phyloP scores from a whole-genome alignment of 129 eudicot species.

The Lonicera japonica region DNA sequence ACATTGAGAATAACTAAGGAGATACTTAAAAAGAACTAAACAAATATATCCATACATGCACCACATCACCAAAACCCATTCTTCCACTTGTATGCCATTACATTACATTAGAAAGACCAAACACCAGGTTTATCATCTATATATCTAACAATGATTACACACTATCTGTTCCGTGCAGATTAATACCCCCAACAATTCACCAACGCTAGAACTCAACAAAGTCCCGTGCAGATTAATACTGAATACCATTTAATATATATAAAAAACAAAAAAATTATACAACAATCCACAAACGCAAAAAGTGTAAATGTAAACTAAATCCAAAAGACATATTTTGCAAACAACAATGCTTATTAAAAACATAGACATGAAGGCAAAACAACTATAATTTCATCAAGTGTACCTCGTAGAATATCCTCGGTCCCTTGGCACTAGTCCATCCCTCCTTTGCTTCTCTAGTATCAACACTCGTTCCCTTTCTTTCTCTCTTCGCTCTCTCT shows the following conservation, averaged over 20 bases:
- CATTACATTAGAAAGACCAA: too few relatives aligned
- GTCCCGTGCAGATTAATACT: not conserved
- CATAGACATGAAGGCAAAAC: not conserved
- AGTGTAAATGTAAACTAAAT: not conserved
- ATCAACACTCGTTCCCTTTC: conserved; percentile 73
- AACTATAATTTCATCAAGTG: not conserved
- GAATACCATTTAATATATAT: not conserved
- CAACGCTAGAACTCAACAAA: not conserved
- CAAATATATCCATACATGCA: too few relatives aligned
- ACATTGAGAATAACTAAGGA: too few relatives aligned
- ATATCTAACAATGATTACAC: too few relatives aligned
- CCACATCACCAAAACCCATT: too few relatives aligned
- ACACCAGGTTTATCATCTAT: too few relatives aligned
- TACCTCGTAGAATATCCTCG: conserved; percentile 42
- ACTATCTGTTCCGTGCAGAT: not conserved
- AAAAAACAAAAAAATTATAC: not conserved
- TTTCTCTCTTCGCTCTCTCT: conserved; percentile 76
- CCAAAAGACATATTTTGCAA: not conserved
- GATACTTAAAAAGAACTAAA: too few relatives aligned
- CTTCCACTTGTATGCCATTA: too few relatives aligned
- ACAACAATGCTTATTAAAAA: not conserved
- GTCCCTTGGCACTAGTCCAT: conserved; percentile 16
- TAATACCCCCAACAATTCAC: not conserved
- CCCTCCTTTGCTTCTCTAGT: conserved; percentile 21
- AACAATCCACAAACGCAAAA: not conserved